Conservation (phyloP, 495 filamentous ascomycete species). For the Lepraria neglecta region DNA sequence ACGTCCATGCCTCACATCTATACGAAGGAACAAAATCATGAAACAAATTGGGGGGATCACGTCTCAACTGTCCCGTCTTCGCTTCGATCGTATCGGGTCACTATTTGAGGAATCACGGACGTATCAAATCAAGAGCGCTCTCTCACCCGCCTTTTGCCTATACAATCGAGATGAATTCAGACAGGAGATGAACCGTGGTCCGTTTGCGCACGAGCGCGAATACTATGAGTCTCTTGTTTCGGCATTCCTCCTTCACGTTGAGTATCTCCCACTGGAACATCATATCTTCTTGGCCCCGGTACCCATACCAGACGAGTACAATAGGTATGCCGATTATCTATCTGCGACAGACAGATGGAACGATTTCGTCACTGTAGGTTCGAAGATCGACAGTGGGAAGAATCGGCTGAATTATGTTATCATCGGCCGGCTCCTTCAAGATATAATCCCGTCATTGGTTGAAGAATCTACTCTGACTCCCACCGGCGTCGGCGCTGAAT, state of each 20-base stretch:
- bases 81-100: neutral
- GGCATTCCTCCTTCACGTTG: neutral
- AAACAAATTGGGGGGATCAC: neutral
- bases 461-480: too few relatives aligned
- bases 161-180: neutral
- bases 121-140: neutral
- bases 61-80: neutral
- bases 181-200: neutral
- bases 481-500: too few relatives aligned
- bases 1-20: neutral
- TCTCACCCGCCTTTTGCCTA: neutral
- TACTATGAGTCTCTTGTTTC: neutral
- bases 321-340: neutral
- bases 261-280: neutral
- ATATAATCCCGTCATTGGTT: too few relatives aligned
- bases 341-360: neutral
- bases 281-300: neutral
- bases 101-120: neutral
- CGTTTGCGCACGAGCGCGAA: neutral
- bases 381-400: too few relatives aligned
- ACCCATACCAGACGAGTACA: neutral
- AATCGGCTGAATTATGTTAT: too few relatives aligned
- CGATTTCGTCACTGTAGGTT: neutral
- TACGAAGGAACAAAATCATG: neutral
- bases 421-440: too few relatives aligned